Evolutionary conservation across 768 basidiomycete genomes (phyloP).

Genomic region (Mycena pura): DNA sequence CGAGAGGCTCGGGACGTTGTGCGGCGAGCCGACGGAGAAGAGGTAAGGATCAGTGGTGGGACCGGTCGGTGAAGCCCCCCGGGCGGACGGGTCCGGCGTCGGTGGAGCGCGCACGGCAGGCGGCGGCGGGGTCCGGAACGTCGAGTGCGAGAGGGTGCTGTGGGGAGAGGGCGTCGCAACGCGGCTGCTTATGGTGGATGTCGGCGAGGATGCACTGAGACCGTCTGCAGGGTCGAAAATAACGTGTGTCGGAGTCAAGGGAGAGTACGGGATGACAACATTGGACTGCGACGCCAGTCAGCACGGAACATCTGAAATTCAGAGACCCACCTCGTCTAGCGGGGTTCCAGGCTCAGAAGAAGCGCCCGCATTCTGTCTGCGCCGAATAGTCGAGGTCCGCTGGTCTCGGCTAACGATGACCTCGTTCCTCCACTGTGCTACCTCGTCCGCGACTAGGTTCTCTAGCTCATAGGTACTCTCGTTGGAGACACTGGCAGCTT

Average conservation of each 20-base stretch:
- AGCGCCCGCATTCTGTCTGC: conserved; percentile 33
- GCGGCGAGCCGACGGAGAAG: conserved; percentile 26
- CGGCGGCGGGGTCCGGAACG: conserved; percentile 21
- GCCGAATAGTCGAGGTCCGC: conserved; percentile 35
- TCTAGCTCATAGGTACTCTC: conserved; percentile 54
- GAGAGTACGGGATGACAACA: conserved; percentile 49
- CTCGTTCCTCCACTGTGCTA: conserved; percentile 59
- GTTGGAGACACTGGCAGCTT: conserved; percentile 15
- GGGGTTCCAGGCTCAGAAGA: conserved; percentile 16
- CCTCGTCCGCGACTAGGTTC: conserved; percentile 55
- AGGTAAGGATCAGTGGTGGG: conserved; percentile 19
- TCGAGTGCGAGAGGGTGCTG: conserved; percentile 25
- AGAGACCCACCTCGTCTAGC: conserved; percentile 55
- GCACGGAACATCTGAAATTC: neutral
- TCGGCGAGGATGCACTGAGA: conserved; percentile 28
- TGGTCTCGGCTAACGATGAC: conserved; percentile 37
- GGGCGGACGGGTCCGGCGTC: conserved; percentile 23
- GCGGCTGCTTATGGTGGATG: conserved; percentile 32
- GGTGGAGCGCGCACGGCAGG: conserved; percentile 14
- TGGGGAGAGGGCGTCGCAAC: conserved; percentile 32
- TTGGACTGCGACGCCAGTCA: conserved; percentile 45
- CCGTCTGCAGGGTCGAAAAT: conserved; percentile 44
- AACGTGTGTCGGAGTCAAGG: conserved; percentile 57
- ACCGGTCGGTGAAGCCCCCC: conserved; percentile 10
- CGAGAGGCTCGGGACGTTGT: conserved; percentile 45